Percentiles rank a stretch among this genome's conserved stretches.
These are phyloP conservation scores for Furcasterigmium sp. DNA, from an alignment of 2,329 filamentous ascomycete genomes.

Conservation along the genomic window DNA sequence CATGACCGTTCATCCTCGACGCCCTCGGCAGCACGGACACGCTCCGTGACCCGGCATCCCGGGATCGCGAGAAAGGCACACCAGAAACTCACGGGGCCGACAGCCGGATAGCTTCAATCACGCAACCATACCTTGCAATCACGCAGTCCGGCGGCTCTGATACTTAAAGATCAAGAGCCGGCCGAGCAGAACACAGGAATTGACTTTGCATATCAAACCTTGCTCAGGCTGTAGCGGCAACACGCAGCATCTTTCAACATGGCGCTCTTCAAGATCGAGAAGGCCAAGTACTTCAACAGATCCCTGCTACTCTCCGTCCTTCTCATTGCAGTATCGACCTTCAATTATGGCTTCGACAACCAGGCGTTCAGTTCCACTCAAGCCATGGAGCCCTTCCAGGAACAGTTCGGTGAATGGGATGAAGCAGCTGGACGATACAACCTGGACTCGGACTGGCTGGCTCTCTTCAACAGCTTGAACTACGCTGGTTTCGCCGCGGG, in stretches of 20 bases:
- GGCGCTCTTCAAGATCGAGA: neutral
- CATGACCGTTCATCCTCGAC: too few relatives aligned
- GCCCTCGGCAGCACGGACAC: too few relatives aligned
- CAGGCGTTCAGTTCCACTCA: conserved; percentile 28
- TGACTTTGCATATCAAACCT: too few relatives aligned
- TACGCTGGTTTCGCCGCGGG: conserved; percentile 27
- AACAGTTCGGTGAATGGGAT: conserved; percentile 25
- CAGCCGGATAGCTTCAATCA: conserved; percentile 1
- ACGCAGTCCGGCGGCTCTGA: neutral
- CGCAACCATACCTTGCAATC: neutral
- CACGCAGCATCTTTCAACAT: neutral
- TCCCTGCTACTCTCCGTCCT: conserved; percentile 11
- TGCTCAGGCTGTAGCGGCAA: too few relatives aligned
- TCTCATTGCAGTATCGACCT: conserved; percentile 27
- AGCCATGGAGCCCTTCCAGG: conserved; percentile 28
- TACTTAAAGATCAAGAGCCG: too few relatives aligned
- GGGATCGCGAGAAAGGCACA: too few relatives aligned
- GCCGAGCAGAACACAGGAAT: too few relatives aligned
- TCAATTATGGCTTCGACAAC: conserved; percentile 35
- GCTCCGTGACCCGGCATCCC: too few relatives aligned
- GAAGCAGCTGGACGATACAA: conserved; percentile 15
- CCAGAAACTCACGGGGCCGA: neutral
- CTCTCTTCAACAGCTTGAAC: conserved; percentile 28
- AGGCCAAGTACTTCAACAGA: conserved; percentile 14
- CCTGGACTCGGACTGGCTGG: conserved; percentile 24